Evolutionary conservation across 805 yeast species (phyloP).

Genomic region (Cyberlindnera samutprakarnensis): DNA sequence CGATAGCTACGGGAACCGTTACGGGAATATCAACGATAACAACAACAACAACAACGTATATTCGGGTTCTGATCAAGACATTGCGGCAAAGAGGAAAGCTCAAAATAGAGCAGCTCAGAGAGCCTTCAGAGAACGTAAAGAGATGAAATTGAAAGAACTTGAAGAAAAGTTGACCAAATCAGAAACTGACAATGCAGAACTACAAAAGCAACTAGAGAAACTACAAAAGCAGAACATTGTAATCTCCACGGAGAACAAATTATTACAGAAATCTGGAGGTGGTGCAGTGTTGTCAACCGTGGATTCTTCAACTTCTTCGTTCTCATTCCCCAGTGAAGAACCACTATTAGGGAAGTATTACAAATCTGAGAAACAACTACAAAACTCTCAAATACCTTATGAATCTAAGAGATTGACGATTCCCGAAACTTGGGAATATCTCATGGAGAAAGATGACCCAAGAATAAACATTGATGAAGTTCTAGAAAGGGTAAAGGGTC

Average conservation of each 20-base stretch:
- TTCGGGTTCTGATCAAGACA: conserved; percentile 29
- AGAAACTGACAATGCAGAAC: conserved; percentile 43
- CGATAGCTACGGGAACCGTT: no score
- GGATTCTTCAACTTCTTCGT: conserved; percentile 8
- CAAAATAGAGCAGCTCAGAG: conserved; percentile 85
- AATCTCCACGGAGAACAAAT: conserved; percentile 55
- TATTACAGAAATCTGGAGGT: conserved; percentile 25
- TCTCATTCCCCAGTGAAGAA: conserved; percentile 24
- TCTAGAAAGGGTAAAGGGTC: conserved; percentile 53
- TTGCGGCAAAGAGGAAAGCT: conserved; percentile 55
- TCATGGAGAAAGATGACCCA: conserved; percentile 32
- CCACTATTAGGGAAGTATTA: conserved; percentile 17
- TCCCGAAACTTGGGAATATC: conserved; percentile 80
- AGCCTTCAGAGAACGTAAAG: conserved; percentile 80
- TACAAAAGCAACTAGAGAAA: conserved; percentile 41
- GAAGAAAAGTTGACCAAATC: conserved; percentile 50
- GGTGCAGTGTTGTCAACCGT: conserved; percentile 2
- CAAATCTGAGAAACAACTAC: conserved; percentile 14
- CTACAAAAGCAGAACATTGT: conserved; percentile 47
- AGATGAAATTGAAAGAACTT: conserved; percentile 60
- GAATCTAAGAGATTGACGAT: conserved; percentile 49
- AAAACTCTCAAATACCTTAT: conserved; percentile 18
- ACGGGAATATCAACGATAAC: no score
- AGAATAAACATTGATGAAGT: conserved; percentile 51
- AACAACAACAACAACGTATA: no score